Evolutionary conservation across 2,329 filamentous ascomycete genomes (phyloP), one percentile per base, ranked within the genome.

Genomic region (Tolypocladium amazonense): DNA sequence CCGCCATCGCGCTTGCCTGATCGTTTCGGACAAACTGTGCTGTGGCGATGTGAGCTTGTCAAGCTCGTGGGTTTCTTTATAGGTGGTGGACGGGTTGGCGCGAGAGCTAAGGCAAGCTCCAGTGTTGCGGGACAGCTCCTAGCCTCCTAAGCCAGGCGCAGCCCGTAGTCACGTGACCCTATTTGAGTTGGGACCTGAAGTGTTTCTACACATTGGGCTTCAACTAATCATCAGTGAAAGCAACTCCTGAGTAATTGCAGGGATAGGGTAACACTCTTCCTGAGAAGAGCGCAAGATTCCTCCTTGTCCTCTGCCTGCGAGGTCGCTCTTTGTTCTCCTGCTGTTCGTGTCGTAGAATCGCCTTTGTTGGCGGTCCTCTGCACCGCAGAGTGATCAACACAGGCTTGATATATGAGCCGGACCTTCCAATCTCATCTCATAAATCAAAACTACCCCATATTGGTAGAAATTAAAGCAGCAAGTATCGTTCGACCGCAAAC

Each of bases 1-100:
- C 67, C 2, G 63, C 62, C 70, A 71, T 71, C 33, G 15, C 45
- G 47, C 23, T 54, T 6, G 9, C 18, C 37, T 52, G 27, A 39
- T 47, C 58, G 58, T 43, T 39, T 12, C 27, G 47, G 18, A 33
- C 25, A 20, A 12, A 52, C 47, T 18, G 20, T 20, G 25, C 27
- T 3, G 50, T 35, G 18, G 9, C n/a, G 18, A n/a, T 18, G 30
- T 30, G 30, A 23, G 30, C 30, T 23, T 30, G 9, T 23, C 39
- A 20, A 47, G 43, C 27, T 18, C 14, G 23, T n/a, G 8, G 27
- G 15, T 53, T 12, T n/a, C 18, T 23, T 35, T 12, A 15, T 30
- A 35, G 30, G 18, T 20, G 25, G 9, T 33, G 50, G 20, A 33
- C 8, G 30, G 11, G 50, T 37, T 37, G 50, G 30, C 11, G 30